A percentile compares a stretch with the other conserved stretches of the same genome.
Conservation (phyloP, 2,329 filamentous ascomycete species). For the Ceratocystis albifundus region DNA sequence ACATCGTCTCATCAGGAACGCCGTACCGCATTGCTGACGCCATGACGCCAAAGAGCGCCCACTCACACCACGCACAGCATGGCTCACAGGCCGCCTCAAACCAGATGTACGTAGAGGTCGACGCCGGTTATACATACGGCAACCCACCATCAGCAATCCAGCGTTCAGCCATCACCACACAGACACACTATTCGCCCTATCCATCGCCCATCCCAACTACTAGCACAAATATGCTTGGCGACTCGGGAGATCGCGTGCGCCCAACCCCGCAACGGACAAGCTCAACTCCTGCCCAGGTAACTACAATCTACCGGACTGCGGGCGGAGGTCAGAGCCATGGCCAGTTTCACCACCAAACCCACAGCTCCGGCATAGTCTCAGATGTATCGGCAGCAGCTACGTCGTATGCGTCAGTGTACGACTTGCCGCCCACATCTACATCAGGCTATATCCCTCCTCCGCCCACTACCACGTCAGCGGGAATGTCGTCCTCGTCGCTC, state of each 20-base stretch:
- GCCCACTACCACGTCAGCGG: not conserved
- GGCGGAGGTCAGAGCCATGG: not conserved
- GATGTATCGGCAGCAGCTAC: not conserved
- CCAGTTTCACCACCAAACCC: not conserved
- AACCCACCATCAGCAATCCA: conserved; percentile 15
- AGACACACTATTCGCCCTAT: conserved; percentile 7
- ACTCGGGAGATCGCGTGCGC: not conserved
- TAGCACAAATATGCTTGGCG: not conserved
- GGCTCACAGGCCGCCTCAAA: conserved; percentile 28
- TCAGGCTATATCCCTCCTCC: not conserved
- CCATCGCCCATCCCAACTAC: not conserved
- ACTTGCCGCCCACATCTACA: not conserved
- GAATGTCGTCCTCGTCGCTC: not conserved
- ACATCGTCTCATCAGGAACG: conserved; percentile 30
- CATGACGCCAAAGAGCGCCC: conserved; percentile 25
- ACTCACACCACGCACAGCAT: conserved; percentile 19
- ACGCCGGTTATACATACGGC: conserved; percentile 30
- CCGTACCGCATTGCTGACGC: conserved; percentile 29
- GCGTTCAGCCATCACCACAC: not conserved
- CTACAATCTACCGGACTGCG: conserved; percentile 2
- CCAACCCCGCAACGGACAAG: not conserved
- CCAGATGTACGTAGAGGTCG: conserved; percentile 32
- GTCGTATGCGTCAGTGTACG: not conserved
- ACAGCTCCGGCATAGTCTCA: not conserved
- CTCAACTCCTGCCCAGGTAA: not conserved